Percentiles rank a stretch among this genome's conserved stretches.
Evolutionary conservation across 352 stramenopile genomes (phyloP).

Genomic region (Pythium angustatum): DNA sequence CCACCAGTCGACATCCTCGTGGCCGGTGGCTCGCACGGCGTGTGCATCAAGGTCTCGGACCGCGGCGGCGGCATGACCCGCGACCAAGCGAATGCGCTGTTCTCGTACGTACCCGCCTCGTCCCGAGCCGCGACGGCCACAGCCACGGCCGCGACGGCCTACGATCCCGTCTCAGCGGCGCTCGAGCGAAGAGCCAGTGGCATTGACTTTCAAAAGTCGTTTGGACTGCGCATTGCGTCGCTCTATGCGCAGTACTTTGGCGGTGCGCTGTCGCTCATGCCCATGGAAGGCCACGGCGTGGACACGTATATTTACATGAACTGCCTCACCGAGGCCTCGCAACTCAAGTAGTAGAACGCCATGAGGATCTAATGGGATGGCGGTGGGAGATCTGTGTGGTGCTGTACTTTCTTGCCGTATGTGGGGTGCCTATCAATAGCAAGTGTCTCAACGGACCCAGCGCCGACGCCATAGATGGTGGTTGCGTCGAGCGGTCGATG

Average conservation of each 20-base stretch:
- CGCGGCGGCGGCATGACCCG: slow-evolving; percentile 75
- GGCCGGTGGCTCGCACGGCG: slow-evolving; percentile 59
- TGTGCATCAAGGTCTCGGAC: slow-evolving; percentile 85
- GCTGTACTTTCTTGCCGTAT: no score
- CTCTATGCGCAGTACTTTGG: slow-evolving; percentile 99
- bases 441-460: no score
- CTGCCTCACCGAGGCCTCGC: slow-evolving; percentile 69
- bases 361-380: no score
- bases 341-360: slow-evolving; percentile 65
- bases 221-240: slow-evolving; percentile 90
- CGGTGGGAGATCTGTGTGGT: no score
- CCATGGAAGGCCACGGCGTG: slow-evolving; percentile 98
- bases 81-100: slow-evolving; percentile 63
- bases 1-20: slow-evolving; percentile 65
- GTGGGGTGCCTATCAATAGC: slow-evolving; percentile 5
- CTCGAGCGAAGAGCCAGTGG: slow-evolving; percentile 66
- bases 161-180: slow-evolving; percentile 71
- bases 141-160: slow-evolving; percentile 30
- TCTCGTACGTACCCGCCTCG: slow-evolving; percentile 48
- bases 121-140: background rate
- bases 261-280: slow-evolving; percentile 98
- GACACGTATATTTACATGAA: slow-evolving; percentile 93
- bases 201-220: slow-evolving; percentile 75
- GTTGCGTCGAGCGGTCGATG: no score
- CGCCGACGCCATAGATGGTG: no score